Evolutionary conservation across 2,329 filamentous ascomycete species (phyloP).

Genomic region (Paraphaeosphaeria sporulosa): DNA sequence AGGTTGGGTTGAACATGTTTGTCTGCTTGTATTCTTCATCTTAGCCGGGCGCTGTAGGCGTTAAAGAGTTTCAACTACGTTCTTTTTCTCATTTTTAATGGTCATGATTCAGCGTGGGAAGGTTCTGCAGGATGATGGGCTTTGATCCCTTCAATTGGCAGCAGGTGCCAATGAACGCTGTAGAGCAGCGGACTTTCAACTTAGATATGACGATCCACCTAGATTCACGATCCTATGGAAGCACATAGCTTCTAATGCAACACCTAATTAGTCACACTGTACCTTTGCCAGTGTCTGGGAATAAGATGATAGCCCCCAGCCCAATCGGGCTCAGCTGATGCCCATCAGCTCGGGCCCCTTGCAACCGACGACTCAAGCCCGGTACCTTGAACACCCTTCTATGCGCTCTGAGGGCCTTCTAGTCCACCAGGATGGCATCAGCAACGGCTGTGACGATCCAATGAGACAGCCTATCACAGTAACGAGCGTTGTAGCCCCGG

Average conservation of each 20-base stretch:
- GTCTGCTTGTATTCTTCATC: slow-evolving; percentile 20
- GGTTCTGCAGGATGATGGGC: slow-evolving; percentile 13
- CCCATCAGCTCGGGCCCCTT: background rate
- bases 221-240: slow-evolving; percentile 6
- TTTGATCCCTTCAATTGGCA: slow-evolving; percentile 16
- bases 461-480: background rate
- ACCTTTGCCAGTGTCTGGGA: background rate
- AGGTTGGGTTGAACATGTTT: slow-evolving; percentile 6
- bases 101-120: slow-evolving; percentile 15
- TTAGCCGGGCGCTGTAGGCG: slow-evolving; percentile 23
- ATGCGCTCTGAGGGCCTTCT: background rate
- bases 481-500: background rate
- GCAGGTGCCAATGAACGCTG: background rate
- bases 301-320: background rate
- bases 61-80: slow-evolving; percentile 15
- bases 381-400: slow-evolving; percentile 1
- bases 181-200: slow-evolving; percentile 2
- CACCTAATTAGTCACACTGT: background rate
- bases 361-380: background rate
- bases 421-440: slow-evolving; percentile 2
- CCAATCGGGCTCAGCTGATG: slow-evolving; percentile 2
- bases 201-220: slow-evolving; percentile 15
- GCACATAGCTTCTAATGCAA: slow-evolving; percentile 7
- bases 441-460: background rate
- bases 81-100: slow-evolving; percentile 1